These are phyloP conservation scores for Penicillium sp. DNA, from an alignment of 2,329 filamentous ascomycete species.

Conservation along the genomic window DNA sequence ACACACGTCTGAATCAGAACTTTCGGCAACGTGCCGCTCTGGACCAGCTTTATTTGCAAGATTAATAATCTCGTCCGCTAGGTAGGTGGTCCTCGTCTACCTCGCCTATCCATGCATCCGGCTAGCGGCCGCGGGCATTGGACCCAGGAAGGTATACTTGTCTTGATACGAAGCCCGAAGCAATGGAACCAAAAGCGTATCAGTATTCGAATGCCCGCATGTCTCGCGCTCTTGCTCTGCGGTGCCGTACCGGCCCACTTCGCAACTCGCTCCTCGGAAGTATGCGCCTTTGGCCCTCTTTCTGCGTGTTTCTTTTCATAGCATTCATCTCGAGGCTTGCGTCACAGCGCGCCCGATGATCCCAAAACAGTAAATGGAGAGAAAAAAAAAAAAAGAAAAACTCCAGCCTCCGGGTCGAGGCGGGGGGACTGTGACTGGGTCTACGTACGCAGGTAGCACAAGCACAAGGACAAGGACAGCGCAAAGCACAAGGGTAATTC, in stretches of 20 bases:
- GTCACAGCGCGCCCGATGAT: not conserved
- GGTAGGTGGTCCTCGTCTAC: not conserved
- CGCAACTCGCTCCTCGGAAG: not conserved
- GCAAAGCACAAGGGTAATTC: not conserved
- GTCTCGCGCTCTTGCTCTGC: not conserved
- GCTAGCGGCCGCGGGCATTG: not conserved
- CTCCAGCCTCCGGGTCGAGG: not conserved
- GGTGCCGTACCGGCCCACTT: not conserved
- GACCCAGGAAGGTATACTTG: not conserved
- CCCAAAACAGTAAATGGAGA: not conserved
- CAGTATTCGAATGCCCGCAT: not conserved
- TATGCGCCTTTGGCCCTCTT: not conserved
- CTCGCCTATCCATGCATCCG: not conserved
- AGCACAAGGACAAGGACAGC: not conserved
- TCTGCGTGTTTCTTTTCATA: not conserved
- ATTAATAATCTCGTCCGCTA: not conserved
- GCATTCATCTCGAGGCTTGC: not conserved
- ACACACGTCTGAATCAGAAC: slow-evolving; percentile 2
- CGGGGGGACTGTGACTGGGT: not conserved
- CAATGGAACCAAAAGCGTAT: not conserved
- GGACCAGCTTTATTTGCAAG: not conserved
- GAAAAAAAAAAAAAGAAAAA: not conserved
- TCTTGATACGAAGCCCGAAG: not conserved
- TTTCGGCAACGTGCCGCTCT: not conserved
- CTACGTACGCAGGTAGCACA: not conserved